These are phyloP conservation scores for Cladochytrium replicatum DNA, from an alignment of 192 early-diverging fungal species.

Conservation along the genomic window DNA sequence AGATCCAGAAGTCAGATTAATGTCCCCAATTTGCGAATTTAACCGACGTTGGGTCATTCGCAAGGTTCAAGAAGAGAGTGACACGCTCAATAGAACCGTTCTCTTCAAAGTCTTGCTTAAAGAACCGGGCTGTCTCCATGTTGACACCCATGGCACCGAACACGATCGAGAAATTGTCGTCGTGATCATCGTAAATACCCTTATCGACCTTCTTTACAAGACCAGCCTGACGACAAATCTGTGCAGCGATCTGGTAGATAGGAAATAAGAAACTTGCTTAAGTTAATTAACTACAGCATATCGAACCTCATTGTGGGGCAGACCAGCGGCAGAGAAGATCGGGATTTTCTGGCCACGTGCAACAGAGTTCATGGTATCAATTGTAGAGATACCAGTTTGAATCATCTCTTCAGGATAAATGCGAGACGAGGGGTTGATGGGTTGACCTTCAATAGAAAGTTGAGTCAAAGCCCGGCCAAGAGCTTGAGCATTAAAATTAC, in stretches of 20 bases:
- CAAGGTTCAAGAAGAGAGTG: conserved; percentile 97
- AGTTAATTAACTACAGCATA: background rate
- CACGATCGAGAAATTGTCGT: conserved; percentile 99
- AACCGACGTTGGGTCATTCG: conserved; percentile 90
- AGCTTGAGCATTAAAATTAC: conserved; percentile 22
- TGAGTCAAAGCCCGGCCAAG: background rate
- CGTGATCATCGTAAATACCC: conserved; percentile 87
- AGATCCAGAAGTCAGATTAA: background rate
- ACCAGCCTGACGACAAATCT: conserved; percentile 98
- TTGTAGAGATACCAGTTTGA: conserved; percentile 97
- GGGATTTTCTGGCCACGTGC: conserved; percentile 99
- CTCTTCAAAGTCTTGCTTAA: conserved; percentile 99
- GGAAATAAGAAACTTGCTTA: background rate
- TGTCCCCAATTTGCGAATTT: background rate
- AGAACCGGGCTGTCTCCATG: conserved; percentile 99
- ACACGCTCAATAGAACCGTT: conserved; percentile 98
- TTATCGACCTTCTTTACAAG: conserved; percentile 87
- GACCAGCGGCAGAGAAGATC: conserved; percentile 96
- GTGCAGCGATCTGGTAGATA: conserved; percentile 77
- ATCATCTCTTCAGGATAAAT: conserved; percentile 99
- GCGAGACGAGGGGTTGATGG: conserved; percentile 98
- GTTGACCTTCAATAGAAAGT: conserved; percentile 48
- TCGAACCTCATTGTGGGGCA: conserved; percentile 93
- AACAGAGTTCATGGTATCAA: conserved; percentile 99
- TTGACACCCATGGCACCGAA: conserved; percentile 99